Conservation (phyloP, 257 asterid species). For the Ajuga chamaepitys region DNA sequence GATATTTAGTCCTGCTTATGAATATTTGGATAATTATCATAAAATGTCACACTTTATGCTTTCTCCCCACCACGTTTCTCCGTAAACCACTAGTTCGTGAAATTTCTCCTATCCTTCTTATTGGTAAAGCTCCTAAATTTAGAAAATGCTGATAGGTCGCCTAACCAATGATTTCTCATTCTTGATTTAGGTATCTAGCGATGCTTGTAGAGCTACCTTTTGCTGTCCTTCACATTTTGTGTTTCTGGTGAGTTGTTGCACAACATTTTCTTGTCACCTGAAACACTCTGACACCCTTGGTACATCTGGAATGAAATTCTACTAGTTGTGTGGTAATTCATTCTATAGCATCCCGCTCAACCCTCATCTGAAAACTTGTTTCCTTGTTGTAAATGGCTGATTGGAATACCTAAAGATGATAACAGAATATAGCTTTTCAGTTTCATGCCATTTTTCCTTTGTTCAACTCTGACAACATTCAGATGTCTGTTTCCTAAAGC, state of each 20-base stretch:
- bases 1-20: background rate
- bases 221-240: conserved; percentile 40
- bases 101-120: conserved; percentile 1
- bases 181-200: conserved; percentile 86
- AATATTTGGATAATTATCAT: background rate
- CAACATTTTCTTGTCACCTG: background rate
- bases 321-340: background rate
- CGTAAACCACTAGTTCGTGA: background rate
- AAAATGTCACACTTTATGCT: background rate
- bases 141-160: conserved; percentile 15
- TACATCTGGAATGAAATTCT: conserved; percentile 6
- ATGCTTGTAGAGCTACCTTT: conserved; percentile 44
- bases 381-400: background rate
- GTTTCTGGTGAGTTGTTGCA: conserved; percentile 46
- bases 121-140: background rate
- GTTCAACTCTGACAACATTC: background rate
- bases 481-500: conserved; percentile 12
- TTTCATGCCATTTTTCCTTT: background rate
- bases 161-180: conserved; percentile 52
- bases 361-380: background rate
- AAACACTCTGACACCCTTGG: conserved; percentile 2
- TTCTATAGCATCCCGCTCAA: background rate
- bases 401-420: background rate
- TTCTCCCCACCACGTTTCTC: conserved; percentile 2
- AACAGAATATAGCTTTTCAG: background rate